phyloP scores from a whole-genome alignment of 352 stramenopile genomes.

The Globisporangium nunn region DNA sequence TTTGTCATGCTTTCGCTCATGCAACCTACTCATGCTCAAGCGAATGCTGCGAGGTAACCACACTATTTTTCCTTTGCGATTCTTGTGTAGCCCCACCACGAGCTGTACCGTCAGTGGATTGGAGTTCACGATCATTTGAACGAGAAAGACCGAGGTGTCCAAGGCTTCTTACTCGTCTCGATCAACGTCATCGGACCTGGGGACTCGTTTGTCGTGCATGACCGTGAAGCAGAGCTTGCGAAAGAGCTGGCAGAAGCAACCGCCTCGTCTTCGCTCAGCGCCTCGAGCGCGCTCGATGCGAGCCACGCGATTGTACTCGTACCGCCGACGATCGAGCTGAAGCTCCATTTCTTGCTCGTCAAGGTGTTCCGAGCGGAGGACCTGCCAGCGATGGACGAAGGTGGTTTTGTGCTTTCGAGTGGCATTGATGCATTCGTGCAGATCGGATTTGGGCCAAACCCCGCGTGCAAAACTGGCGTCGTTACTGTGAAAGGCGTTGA shows the following conservation, averaged over 20 bases:
- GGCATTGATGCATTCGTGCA: constrained; percentile 84
- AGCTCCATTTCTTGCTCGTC: constrained; percentile 74
- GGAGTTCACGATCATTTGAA: constrained; percentile 86
- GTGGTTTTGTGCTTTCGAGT: constrained; percentile 29
- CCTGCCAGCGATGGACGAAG: constrained; percentile 72
- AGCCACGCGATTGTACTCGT: constrained; percentile 51
- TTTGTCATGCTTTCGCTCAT: constrained; percentile 14
- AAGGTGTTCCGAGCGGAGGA: constrained; percentile 76
- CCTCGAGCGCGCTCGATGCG: constrained; percentile 9
- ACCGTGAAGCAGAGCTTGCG: constrained; percentile 60
- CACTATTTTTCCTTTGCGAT: background rate
- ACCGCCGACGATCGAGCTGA: constrained; percentile 67
- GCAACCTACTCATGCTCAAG: background rate
- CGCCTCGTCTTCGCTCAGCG: background rate
- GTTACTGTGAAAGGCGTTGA: constrained; percentile 53
- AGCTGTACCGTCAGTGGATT: constrained; percentile 88
- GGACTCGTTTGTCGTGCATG: constrained; percentile 55
- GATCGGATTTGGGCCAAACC: constrained; percentile 56
- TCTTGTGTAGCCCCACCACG: constrained; percentile 55
- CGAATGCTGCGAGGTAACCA: background rate
- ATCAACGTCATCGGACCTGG: constrained; percentile 66
- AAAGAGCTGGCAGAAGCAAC: constrained; percentile 29
- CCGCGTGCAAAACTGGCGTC: constrained; percentile 34
- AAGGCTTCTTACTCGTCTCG: constrained; percentile 70
- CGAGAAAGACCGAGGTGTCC: constrained; percentile 74